phyloP scores from a whole-genome alignment of 2,329 filamentous ascomycete species.

The Scolecobasidium constrictum region DNA sequence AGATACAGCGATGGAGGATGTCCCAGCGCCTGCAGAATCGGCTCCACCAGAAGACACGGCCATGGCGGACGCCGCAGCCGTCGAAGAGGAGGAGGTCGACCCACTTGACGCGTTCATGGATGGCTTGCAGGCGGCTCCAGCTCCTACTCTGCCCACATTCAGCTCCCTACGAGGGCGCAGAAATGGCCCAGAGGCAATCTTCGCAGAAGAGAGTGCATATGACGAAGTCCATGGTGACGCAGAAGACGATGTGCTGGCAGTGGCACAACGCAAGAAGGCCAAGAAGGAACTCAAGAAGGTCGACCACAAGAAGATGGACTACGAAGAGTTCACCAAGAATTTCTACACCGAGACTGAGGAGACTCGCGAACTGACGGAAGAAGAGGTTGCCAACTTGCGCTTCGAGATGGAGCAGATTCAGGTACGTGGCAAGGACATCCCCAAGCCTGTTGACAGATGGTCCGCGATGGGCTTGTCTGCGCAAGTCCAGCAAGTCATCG shows the following conservation, averaged over 20 bases:
- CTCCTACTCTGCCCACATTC: conserved; percentile 24
- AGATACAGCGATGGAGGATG: conserved; percentile 22
- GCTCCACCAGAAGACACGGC: conserved; percentile 12
- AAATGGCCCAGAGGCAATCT: conserved; percentile 67
- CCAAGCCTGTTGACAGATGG: conserved; percentile 93
- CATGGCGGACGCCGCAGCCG: conserved; percentile 22
- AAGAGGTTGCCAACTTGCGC: conserved; percentile 70
- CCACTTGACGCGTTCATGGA: conserved; percentile 97
- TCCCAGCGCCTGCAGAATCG: conserved; percentile 13
- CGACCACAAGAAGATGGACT: conserved; percentile 77
- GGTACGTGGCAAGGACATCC: conserved; percentile 62
- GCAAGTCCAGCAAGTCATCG: conserved; percentile 77
- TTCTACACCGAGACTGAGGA: conserved; percentile 92
- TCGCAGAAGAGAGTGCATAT: conserved; percentile 68
- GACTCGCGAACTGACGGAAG: conserved; percentile 69
- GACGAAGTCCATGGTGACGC: conserved; percentile 52
- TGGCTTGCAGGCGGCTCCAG: conserved; percentile 41
- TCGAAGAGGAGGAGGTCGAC: conserved; percentile 59
- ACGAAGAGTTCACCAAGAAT: conserved; percentile 80
- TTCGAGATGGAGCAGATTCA: conserved; percentile 93
- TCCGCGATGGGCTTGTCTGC: conserved; percentile 86
- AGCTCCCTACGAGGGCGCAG: conserved; percentile 29
- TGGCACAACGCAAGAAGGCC: conserved; percentile 58
- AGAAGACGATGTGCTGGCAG: conserved; percentile 52
- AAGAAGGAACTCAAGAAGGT: conserved; percentile 90